Evolutionary conservation across 1,139 yeast species (phyloP), one percentile per base, ranked within the genome.

Genomic region (Diutina mesorugosa): DNA sequence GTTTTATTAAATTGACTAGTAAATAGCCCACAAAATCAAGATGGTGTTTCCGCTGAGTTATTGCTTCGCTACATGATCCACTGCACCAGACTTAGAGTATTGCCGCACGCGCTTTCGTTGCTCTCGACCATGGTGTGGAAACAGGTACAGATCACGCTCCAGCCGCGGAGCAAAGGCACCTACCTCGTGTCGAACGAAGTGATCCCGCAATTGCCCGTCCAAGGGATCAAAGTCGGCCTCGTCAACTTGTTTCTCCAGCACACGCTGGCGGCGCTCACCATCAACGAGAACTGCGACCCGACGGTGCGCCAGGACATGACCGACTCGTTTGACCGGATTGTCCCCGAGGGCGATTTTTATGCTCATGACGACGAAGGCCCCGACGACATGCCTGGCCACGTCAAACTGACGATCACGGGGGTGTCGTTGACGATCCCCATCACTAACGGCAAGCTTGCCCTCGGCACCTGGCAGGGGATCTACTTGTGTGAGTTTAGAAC

Each of bases 391-490:
- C 89, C 93, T 1, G 88, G 90, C 0, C 95, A 87, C 67, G 81
- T 84, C 58, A 84, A 86, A 64, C 77, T 87, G 45, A 71, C 84
- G 51, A 69, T 85, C 55, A 77, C 86, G 10, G 95, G 95, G 30
- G 85, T 81, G 2, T 77, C 82, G 12, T 71, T 87, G 51, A 73
- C 79, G 14, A 80, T 87, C 55, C 95, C 95, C 1, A 86, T 87
- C 56, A 66, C 77, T 18, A 79, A 86, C 62, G 95, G 95, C 0
- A 68, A 73, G 54, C 70, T 87, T 59, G 86, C 85, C 1, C 74
- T 84, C 0, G 95, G 95, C 2, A 87, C 93, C 0, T 87, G 95
- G 95, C 95, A 87, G 66, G 95, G 95, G 0, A 77, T 87, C 54
- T 87, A 86, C 73, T 72, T 85, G 55, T 76, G 87, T 63, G 95